These are phyloP conservation scores for Dispira parvispora DNA, from an alignment of 192 early-diverging fungal genomes.

Conservation along the genomic window DNA sequence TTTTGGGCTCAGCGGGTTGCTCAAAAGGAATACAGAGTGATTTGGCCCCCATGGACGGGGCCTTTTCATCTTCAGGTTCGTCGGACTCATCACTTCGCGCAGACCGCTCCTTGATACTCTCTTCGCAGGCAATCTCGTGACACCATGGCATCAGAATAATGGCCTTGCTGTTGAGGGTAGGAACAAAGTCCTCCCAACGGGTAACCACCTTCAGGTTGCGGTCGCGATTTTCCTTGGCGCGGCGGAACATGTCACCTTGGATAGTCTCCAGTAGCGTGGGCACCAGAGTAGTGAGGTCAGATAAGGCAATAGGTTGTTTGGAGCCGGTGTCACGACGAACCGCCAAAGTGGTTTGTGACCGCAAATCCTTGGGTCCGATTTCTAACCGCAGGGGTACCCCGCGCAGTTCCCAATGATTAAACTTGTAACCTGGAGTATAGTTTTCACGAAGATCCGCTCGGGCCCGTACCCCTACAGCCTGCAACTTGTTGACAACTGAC, in stretches of 20 bases:
- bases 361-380: conserved; percentile 89
- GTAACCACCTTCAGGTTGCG: conserved; percentile 56
- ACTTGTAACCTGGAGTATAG: conserved; percentile 93
- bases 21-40: conserved; percentile 92
- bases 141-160: conserved; percentile 91
- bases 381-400: conserved; percentile 95
- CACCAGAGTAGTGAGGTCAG: conserved; percentile 37
- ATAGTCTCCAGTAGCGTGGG: conserved; percentile 50
- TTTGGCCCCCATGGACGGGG: conserved; percentile 99
- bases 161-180: conserved; percentile 74
- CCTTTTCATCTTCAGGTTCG: conserved; percentile 86
- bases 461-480: conserved; percentile 54
- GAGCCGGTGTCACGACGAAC: conserved; percentile 71
- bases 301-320: conserved; percentile 40
- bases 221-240: conserved; percentile 64
- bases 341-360: conserved; percentile 54
- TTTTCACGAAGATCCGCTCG: conserved; percentile 65
- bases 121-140: conserved; percentile 78
- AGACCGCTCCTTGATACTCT: conserved; percentile 87
- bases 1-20: conserved; percentile 73
- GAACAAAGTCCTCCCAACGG: conserved; percentile 89
- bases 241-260: conserved; percentile 78
- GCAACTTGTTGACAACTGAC: conserved; percentile 46
- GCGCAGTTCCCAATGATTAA: conserved; percentile 98
- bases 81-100: conserved; percentile 36